Evolutionary conservation across 192 early-diverging fungal genomes (phyloP).

Genomic region (Geranomyces michiganensis): DNA sequence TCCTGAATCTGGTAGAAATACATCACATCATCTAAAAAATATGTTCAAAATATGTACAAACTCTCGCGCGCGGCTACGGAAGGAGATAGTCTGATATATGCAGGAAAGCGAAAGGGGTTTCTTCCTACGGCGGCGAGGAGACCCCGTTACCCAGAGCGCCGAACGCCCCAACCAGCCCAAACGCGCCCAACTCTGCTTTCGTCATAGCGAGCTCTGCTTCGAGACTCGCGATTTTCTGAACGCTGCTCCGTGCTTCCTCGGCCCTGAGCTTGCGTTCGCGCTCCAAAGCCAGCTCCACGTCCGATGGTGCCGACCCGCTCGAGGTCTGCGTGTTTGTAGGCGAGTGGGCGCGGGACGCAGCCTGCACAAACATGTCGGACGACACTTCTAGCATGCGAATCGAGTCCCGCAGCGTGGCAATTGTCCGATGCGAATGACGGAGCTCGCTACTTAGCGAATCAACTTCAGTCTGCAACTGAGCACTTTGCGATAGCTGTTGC

Average conservation of each 20-base stretch:
- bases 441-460: conserved; percentile 37
- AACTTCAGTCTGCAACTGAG: conserved; percentile 17
- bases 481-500: background rate
- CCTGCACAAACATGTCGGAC: conserved; percentile 30
- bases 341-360: conserved; percentile 12
- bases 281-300: conserved; percentile 41
- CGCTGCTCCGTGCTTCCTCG: conserved; percentile 21
- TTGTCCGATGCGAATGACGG: conserved; percentile 5
- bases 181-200: conserved; percentile 26
- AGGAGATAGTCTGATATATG: no score
- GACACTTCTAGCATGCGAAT: conserved; percentile 30
- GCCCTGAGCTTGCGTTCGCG: conserved; percentile 26
- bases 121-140: no score
- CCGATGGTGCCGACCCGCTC: background rate
- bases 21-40: no score
- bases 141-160: background rate
- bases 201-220: conserved; percentile 38
- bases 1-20: no score
- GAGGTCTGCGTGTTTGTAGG: background rate
- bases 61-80: no score
- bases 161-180: conserved; percentile 14
- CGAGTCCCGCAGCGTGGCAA: conserved; percentile 17
- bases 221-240: conserved; percentile 34
- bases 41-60: no score
- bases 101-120: no score